Evolutionary conservation across 352 stramenopile genomes (phyloP), one percentile per base, ranked within the genome.

Genomic region (Phytophthora crassamura): DNA sequence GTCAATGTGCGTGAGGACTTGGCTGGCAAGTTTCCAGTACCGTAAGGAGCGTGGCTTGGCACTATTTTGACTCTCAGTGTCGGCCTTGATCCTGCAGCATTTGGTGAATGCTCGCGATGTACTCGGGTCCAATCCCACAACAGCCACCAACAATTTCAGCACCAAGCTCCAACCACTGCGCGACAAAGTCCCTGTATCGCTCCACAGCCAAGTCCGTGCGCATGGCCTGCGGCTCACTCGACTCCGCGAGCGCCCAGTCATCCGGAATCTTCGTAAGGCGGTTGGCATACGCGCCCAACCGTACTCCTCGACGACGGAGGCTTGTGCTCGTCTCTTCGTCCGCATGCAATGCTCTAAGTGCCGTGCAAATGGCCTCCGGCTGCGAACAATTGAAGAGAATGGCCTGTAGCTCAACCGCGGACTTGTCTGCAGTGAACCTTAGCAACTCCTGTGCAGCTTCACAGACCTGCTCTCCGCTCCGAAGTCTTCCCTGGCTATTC

Each of bases 381-480:
- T 93, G 80, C 35, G 75, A 88, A 47, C 91, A 98, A 70, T 98
- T 98, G 64, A 98, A 97, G 4, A 97, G 66, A 59, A 98, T 75
- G 14, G 64, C 90, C 39, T 85, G 60, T 2, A 97, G 61, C 33
- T 70, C 30, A 6, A 49, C 57, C 10, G 53, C 47, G 1, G 57
- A 34, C 35, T 38, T 58, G 57, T 38, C 61, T 1, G 39, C 61
- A 28, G 60, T 68, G 39, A 79, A 82, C n/a, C 57, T 41, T 10
- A 89, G 43, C 32, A 85, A 41, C 5, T 77, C 61, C 2, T 78
- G 56, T 25, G 88, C 72, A 7, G 69, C 83, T 25, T 85, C 55
- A 11, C 59, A 58, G 20, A 90, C 72, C 4, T 65, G 59, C 59
- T 97, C 82, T 18, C 86, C 83, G 77, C 88, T 94, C 28, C 91